Percentiles rank a stretch among this genome's conserved stretches.
Evolutionary conservation across 192 early-diverging fungal genomes (phyloP).

Genomic region (Phlyctochytrium planicorne): DNA sequence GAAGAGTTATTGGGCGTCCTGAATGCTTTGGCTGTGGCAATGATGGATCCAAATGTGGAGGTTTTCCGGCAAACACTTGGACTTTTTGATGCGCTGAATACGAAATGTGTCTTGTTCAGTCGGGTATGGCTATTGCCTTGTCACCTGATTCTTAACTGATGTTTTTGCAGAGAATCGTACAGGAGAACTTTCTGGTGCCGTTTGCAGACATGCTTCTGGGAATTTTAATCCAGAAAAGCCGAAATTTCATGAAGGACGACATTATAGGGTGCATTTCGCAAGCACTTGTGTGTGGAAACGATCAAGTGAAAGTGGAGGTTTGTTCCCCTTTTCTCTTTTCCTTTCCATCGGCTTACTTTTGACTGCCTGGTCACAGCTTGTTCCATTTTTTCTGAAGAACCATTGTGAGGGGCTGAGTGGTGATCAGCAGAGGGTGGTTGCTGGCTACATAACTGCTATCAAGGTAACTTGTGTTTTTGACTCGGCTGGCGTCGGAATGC

Average conservation of each 20-base stretch:
- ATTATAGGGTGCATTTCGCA: neutral
- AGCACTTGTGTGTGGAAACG: neutral
- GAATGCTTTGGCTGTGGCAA: constrained; percentile 5
- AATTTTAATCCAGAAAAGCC: constrained; percentile 3
- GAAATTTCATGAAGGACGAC: constrained; percentile 15
- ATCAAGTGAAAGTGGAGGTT: neutral
- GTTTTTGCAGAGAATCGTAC: constrained; percentile 5
- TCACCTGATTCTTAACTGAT: no score
- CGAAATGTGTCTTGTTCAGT: constrained; percentile 1
- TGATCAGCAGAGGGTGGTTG: constrained; percentile 5
- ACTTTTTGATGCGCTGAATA: neutral
- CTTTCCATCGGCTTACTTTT: no score
- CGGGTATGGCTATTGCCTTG: constrained; percentile 1
- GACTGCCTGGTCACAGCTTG: no score
- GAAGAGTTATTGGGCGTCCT: neutral
- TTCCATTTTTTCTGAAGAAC: neutral
- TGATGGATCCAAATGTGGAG: constrained; percentile 5
- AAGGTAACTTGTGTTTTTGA: no score
- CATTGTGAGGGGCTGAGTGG: neutral
- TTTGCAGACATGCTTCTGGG: constrained; percentile 9
- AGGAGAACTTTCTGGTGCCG: constrained; percentile 2
- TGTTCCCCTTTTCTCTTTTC: neutral
- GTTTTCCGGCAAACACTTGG: constrained; percentile 13
- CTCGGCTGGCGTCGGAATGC: neutral
- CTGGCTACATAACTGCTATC: neutral